Conservation (phyloP, 345 rosid species). For the Camelina hispida region DNA sequence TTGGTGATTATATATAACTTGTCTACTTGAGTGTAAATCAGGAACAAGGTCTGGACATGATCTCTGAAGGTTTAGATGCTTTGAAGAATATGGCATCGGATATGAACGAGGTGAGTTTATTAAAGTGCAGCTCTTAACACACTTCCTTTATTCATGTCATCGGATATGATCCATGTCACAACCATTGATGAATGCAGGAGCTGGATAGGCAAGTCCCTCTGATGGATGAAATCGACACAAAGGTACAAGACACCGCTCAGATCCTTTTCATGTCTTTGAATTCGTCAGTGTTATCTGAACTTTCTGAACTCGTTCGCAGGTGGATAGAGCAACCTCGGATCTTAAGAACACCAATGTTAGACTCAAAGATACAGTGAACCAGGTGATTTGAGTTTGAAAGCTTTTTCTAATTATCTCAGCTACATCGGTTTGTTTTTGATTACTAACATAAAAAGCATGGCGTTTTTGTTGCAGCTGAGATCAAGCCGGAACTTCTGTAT, state of each 20-base stretch:
- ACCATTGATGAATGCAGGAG: constrained; percentile 63
- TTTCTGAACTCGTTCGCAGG: constrained; percentile 51
- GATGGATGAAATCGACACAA: constrained; percentile 98
- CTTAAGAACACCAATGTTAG: constrained; percentile 97
- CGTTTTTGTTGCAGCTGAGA: constrained; percentile 70
- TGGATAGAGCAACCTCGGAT: constrained; percentile 92
- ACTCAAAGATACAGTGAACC: constrained; percentile 91
- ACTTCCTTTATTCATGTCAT: constrained; percentile 20
- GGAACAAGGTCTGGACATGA: constrained; percentile 98
- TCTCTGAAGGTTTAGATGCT: constrained; percentile 93
- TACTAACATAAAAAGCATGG: constrained; percentile 26
- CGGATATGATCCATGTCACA: constrained; percentile 30
- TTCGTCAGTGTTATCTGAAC: constrained; percentile 17
- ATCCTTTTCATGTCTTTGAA: constrained; percentile 21
- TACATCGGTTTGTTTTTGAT: constrained; percentile 13
- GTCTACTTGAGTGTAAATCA: constrained; percentile 43
- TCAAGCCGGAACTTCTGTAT: constrained; percentile 98
- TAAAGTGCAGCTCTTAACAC: constrained; percentile 9
- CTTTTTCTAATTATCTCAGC: constrained; percentile 21
- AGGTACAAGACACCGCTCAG: constrained; percentile 50
- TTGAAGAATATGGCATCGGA: constrained; percentile 96
- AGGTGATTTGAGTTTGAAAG: constrained; percentile 57
- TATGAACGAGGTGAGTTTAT: constrained; percentile 86
- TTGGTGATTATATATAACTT: constrained; percentile 13
- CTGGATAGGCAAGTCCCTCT: constrained; percentile 94